Evolutionary conservation across 768 basidiomycete genomes (phyloP).

Genomic region (Leccinum truebloodii): DNA sequence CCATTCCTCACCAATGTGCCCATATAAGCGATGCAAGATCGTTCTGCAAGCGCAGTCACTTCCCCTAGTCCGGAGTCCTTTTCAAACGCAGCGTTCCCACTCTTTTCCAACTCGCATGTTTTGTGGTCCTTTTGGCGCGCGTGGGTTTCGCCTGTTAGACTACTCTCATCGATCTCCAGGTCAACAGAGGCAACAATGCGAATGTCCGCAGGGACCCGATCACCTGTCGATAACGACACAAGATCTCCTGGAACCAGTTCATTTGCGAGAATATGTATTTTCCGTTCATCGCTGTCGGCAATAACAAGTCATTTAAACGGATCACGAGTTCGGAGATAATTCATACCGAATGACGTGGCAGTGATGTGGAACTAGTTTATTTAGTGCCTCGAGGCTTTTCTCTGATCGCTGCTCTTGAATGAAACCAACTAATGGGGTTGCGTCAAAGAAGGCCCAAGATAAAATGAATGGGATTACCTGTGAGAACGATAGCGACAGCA

Average conservation of each 20-base stretch:
- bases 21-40: conserved; percentile 92
- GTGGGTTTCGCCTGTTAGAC: conserved; percentile 90
- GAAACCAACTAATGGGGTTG: conserved; percentile 67
- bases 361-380: conserved; percentile 96
- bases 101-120: conserved; percentile 49
- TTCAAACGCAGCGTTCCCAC: conserved; percentile 11
- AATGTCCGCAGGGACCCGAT: conserved; percentile 93
- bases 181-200: conserved; percentile 80
- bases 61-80: conserved; percentile 38
- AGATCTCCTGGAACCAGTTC: conserved; percentile 96
- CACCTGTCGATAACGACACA: conserved; percentile 85
- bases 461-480: conserved; percentile 54
- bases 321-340: background rate
- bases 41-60: conserved; percentile 70
- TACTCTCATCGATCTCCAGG: conserved; percentile 94
- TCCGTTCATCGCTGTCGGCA: conserved; percentile 46
- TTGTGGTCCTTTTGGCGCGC: conserved; percentile 69
- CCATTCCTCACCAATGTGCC: conserved; percentile 93
- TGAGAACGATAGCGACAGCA: conserved; percentile 90
- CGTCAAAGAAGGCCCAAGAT: conserved; percentile 2
- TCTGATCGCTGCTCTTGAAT: conserved; percentile 95
- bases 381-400: conserved; percentile 90
- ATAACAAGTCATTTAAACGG: background rate
- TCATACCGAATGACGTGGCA: conserved; percentile 79
- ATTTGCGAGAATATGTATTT: conserved; percentile 85